These are phyloP conservation scores for Dendrothele bispora DNA, from an alignment of 768 basidiomycete species.

Conservation along the genomic window DNA sequence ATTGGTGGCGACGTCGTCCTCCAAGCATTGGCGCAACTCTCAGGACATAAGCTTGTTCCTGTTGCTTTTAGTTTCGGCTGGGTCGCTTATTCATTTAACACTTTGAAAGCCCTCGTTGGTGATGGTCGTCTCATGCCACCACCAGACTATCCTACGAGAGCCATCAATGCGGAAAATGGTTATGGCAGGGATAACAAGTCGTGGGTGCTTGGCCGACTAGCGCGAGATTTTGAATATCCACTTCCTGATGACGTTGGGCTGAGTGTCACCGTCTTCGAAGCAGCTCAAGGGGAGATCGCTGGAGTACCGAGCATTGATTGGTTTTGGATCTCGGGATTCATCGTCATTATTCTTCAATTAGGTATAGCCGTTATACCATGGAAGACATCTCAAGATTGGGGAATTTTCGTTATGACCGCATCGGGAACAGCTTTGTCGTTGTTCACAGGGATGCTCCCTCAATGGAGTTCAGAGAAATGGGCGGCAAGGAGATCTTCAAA, in stretches of 20 bases:
- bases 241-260: constrained; percentile 12
- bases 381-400: constrained; percentile 24
- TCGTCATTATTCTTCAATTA: constrained; percentile 24
- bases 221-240: constrained; percentile 22
- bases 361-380: constrained; percentile 27
- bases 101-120: constrained; percentile 20
- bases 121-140: constrained; percentile 24
- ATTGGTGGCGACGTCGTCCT: constrained; percentile 33
- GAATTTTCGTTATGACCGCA: constrained; percentile 25
- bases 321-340: constrained; percentile 23
- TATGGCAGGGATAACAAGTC: constrained; percentile 21
- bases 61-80: constrained; percentile 33
- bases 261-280: constrained; percentile 18
- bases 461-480: constrained; percentile 31
- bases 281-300: constrained; percentile 8
- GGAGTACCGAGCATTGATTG: constrained; percentile 26
- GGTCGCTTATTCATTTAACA: constrained; percentile 29
- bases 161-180: constrained; percentile 20
- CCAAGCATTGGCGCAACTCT: constrained; percentile 25
- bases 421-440: constrained; percentile 25
- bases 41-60: constrained; percentile 20
- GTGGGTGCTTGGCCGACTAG: constrained; percentile 27
- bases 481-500: constrained; percentile 17
- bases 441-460: constrained; percentile 22
- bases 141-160: constrained; percentile 18